A percentile compares a stretch with the other conserved stretches of the same genome.
Evolutionary conservation across 768 basidiomycete species (phyloP).

Genomic region (Suillus clintonianus): DNA sequence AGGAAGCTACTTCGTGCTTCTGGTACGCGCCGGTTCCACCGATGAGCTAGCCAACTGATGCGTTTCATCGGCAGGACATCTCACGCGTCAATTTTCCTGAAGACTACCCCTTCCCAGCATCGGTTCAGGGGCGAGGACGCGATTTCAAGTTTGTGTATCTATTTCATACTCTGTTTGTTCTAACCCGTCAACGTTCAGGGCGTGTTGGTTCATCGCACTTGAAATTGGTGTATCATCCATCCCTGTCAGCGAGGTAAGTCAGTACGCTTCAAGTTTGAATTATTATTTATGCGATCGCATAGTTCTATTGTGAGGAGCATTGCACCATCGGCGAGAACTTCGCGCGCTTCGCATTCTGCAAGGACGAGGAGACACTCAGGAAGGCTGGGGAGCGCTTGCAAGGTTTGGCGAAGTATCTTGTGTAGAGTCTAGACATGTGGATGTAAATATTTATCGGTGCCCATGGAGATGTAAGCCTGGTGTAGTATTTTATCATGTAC

Average conservation of each 20-base stretch:
- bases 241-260: constrained; percentile 87
- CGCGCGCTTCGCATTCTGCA: constrained; percentile 93
- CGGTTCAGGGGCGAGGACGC: constrained; percentile 74
- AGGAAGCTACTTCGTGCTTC: constrained; percentile 88
- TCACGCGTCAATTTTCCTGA: constrained; percentile 79
- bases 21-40: constrained; percentile 50
- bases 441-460: not conserved
- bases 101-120: constrained; percentile 79
- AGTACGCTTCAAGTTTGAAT: not conserved
- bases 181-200: constrained; percentile 45
- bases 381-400: constrained; percentile 83
- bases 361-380: constrained; percentile 83
- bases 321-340: constrained; percentile 83
- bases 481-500: no score
- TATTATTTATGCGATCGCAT: constrained; percentile 12
- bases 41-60: no score
- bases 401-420: constrained; percentile 66
- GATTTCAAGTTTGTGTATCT: constrained; percentile 71
- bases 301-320: constrained; percentile 95
- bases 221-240: constrained; percentile 92
- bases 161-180: not conserved
- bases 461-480: not conserved
- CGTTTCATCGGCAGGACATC: constrained; percentile 56
- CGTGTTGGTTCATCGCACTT: constrained; percentile 94
- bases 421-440: constrained; percentile 10